Evolutionary conservation across 441 rosid species (phyloP).

Genomic region (Erodium moschatum): DNA sequence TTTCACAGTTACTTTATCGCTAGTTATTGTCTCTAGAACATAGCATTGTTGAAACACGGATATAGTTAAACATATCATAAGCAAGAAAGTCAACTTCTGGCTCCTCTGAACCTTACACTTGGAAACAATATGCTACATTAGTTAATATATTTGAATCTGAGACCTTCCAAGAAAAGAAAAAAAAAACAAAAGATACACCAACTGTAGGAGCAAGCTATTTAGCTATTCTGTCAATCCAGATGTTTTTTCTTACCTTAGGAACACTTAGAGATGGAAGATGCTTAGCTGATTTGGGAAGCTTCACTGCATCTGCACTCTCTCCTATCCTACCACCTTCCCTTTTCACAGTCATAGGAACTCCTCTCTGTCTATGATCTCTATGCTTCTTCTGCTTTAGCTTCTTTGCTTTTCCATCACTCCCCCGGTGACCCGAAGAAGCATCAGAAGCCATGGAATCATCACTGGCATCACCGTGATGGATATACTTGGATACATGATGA

Average conservation of each 20-base stretch:
- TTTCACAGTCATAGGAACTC: background rate
- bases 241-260: constrained; percentile 3
- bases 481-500: background rate
- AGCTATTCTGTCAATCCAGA: background rate
- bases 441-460: constrained; percentile 5
- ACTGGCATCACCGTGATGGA: background rate
- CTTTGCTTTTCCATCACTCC: background rate
- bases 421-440: constrained; percentile 6
- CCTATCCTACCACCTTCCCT: background rate
- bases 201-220: background rate
- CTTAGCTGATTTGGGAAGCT: background rate
- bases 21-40: too few species aligned
- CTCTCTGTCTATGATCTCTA: background rate
- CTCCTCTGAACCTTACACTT: background rate
- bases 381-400: background rate
- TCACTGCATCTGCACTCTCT: background rate
- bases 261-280: background rate
- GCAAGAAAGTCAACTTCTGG: background rate
- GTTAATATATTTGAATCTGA: background rate
- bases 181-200: background rate
- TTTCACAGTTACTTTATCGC: too few species aligned
- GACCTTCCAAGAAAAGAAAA: background rate
- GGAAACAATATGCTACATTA: background rate
- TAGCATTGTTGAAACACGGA: background rate
- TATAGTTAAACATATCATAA: background rate